A percentile compares a stretch with the other conserved stretches of the same genome.
Conservation (phyloP, 2,329 filamentous ascomycete species). For the Didymella pinodella region DNA sequence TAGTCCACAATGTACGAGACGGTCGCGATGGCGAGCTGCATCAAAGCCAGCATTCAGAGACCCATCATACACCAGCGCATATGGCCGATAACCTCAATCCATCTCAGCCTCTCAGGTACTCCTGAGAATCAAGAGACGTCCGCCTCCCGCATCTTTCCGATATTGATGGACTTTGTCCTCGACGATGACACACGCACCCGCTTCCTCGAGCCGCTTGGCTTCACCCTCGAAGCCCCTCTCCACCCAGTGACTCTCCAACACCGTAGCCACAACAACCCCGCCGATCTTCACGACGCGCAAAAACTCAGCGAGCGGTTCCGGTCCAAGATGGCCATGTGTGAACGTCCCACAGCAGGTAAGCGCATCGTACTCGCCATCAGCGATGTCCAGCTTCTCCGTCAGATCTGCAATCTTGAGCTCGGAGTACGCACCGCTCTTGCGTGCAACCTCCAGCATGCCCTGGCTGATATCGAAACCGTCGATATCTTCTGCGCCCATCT, state of each 20-base stretch:
- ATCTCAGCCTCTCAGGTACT: slow-evolving; percentile 5
- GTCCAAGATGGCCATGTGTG: slow-evolving; percentile 64
- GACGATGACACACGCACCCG: slow-evolving; percentile 50
- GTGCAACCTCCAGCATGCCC: slow-evolving; percentile 63
- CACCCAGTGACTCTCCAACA: slow-evolving; percentile 61
- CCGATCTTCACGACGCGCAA: slow-evolving; percentile 57
- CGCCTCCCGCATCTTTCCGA: slow-evolving; percentile 36
- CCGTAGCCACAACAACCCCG: slow-evolving; percentile 61
- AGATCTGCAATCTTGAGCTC: slow-evolving; percentile 58
- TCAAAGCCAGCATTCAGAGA: too few relatives aligned
- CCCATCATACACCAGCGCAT: too few relatives aligned
- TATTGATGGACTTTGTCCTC: slow-evolving; percentile 44
- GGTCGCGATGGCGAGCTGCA: too few relatives aligned
- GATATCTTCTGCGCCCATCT: slow-evolving; percentile 55
- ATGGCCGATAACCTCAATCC: not conserved
- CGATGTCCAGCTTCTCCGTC: slow-evolving; percentile 53
- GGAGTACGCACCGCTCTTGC: slow-evolving; percentile 58
- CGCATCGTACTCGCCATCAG: slow-evolving; percentile 58
- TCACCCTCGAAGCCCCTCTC: slow-evolving; percentile 58
- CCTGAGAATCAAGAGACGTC: slow-evolving; percentile 27
- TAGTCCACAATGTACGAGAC: too few relatives aligned
- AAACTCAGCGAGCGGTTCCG: slow-evolving; percentile 59
- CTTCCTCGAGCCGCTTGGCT: slow-evolving; percentile 50
- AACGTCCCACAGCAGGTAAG: slow-evolving; percentile 64
- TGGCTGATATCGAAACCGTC: slow-evolving; percentile 63